phyloP scores from a whole-genome alignment of 2,329 filamentous ascomycete species.

The Fusarium sp. region DNA sequence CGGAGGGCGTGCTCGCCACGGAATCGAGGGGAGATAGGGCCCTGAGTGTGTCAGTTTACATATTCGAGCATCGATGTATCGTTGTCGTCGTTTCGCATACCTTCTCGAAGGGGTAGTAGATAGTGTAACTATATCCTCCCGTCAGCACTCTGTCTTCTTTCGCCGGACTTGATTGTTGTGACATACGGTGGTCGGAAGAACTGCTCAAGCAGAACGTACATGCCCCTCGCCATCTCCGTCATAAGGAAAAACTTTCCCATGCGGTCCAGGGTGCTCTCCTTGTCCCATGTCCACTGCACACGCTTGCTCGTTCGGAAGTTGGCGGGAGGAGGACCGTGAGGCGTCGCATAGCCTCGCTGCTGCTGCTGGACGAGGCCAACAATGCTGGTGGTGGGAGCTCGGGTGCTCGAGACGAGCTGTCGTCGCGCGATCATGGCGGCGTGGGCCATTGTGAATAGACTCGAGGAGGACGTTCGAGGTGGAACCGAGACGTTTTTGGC shows the following conservation, averaged over 20 bases:
- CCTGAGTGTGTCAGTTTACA: constrained; percentile 57
- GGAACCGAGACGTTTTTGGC: constrained; percentile 6
- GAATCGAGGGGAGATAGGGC: constrained; percentile 97
- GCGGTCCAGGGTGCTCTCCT: constrained; percentile 82
- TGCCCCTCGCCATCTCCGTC: constrained; percentile 94
- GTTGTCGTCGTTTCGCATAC: constrained; percentile 52
- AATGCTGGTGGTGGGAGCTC: constrained; percentile 30
- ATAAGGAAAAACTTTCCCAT: constrained; percentile 94
- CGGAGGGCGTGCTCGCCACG: constrained; percentile 96
- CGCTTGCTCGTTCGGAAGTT: constrained; percentile 82
- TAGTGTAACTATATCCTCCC: constrained; percentile 80
- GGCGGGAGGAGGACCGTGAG: constrained; percentile 79
- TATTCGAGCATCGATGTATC: constrained; percentile 2
- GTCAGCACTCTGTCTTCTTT: constrained; percentile 24
- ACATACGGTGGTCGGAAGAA: constrained; percentile 98
- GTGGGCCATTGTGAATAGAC: constrained; percentile 47
- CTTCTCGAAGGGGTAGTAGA: constrained; percentile 99
- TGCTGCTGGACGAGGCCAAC: constrained; percentile 46
- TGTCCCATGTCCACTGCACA: constrained; percentile 82
- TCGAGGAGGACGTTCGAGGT: constrained; percentile 30
- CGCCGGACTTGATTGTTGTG: neutral
- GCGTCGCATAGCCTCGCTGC: constrained; percentile 68
- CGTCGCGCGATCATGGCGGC: constrained; percentile 52
- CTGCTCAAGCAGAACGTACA: constrained; percentile 98
- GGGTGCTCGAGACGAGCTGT: constrained; percentile 48